Conservation (phyloP, 352 stramenopile species). For the Thraustochytrium striatum region DNA sequence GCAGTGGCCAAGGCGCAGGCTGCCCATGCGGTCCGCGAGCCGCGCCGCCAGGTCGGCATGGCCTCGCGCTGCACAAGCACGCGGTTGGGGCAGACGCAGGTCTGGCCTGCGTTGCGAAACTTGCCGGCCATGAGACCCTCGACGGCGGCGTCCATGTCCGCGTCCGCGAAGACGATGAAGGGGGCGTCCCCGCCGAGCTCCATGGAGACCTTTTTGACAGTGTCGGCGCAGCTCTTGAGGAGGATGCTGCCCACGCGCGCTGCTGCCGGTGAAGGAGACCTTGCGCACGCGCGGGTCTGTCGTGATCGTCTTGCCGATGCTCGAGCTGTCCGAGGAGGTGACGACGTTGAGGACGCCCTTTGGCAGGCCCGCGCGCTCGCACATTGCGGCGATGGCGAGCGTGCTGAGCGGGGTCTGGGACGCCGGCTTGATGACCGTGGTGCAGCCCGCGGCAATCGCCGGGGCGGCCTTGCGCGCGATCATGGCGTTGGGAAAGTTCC, state of each 20-base stretch:
- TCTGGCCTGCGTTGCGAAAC: constrained; percentile 73
- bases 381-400: constrained; percentile 81
- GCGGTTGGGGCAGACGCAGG: constrained; percentile 67
- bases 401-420: constrained; percentile 92
- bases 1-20: constrained; percentile 80
- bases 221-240: constrained; percentile 60
- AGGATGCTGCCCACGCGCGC: constrained; percentile 73
- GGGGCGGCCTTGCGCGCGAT: constrained; percentile 92
- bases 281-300: constrained; percentile 68
- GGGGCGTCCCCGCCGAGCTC: constrained; percentile 77
- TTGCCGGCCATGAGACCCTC: constrained; percentile 65
- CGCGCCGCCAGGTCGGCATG: constrained; percentile 84
- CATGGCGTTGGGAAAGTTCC: constrained; percentile 98
- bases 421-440: constrained; percentile 90
- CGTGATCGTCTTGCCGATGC: constrained; percentile 72
- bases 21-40: constrained; percentile 67
- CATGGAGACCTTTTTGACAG: constrained; percentile 70
- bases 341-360: constrained; percentile 81
- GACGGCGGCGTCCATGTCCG: constrained; percentile 68
- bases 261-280: constrained; percentile 82
- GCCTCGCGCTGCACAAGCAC: constrained; percentile 84
- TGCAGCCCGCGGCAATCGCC: constrained; percentile 86
- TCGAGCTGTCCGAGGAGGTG: constrained; percentile 59
- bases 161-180: constrained; percentile 79
- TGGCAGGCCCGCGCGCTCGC: constrained; percentile 74